Conservation (phyloP, 306 rosid species). For the Malus fusca region DNA sequence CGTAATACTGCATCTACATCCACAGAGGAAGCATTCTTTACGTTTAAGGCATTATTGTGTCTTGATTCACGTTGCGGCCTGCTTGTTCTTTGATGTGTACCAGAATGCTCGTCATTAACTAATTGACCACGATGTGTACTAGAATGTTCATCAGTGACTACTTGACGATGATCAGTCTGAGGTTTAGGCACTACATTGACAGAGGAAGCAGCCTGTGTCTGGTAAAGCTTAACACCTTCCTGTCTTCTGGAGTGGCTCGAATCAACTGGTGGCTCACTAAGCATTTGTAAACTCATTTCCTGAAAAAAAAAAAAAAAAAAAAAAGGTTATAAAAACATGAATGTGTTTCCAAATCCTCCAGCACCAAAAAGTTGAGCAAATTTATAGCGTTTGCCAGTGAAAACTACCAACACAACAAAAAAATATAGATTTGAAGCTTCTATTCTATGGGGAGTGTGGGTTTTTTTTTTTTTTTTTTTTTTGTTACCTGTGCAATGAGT, state of each 20-base stretch:
- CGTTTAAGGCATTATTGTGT: neutral
- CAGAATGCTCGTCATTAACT: too few species aligned
- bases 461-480: neutral
- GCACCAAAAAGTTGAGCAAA: conserved; percentile 17
- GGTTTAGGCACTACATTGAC: conserved; percentile 2
- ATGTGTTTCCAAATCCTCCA: neutral
- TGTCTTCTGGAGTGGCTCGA: neutral
- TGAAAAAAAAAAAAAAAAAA: neutral
- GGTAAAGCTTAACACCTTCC: neutral
- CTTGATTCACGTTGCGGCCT: conserved; percentile 11
- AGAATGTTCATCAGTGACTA: neutral
- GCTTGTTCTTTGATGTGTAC: neutral
- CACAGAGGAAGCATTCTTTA: neutral
- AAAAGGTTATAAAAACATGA: neutral
- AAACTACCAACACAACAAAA: neutral
- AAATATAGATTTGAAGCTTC: neutral
- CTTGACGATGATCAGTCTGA: neutral
- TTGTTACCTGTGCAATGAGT: conserved; percentile 25
- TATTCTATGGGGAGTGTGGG: too few species aligned
- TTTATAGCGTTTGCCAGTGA: neutral
- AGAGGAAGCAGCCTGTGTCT: conserved; percentile 17
- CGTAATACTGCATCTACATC: neutral
- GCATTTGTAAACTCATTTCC: neutral
- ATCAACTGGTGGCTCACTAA: conserved; percentile 6
- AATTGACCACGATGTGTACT: too few species aligned